Evolutionary conservation across 805 yeast species (phyloP), one percentile per base, ranked within the genome.

Genomic region (Saccharomycopsis vini): DNA sequence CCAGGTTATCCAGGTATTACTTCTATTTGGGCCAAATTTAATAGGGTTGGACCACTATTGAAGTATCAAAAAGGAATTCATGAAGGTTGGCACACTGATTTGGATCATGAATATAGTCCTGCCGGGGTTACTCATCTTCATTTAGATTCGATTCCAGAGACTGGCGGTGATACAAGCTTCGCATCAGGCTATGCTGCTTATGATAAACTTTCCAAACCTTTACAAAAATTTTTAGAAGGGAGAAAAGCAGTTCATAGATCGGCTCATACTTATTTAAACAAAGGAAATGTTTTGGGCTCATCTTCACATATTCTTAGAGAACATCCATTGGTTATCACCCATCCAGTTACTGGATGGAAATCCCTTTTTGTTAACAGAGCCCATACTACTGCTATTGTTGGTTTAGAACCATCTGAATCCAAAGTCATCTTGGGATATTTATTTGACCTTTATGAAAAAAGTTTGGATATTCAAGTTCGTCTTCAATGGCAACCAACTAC

Each of bases 321-420:
- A 46, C 84, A 78, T 58, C 82, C 81, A 2, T 50, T 78, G 21
- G 69, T 78, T 30, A 69, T 82, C 61, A 74, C 81, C 32, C 79
- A 79, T 52, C 83, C 84, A 7, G 79, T 71, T 12, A 77, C 82
- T 23, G 81, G 81, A 35, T 68, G 76, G 73, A 78, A 77, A 58
- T 62, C 77, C 1, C 60, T 77, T 50, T 77, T 63, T 47, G 73
- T 75, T 35, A 75, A 75, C 59, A 66, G 76, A 39, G 61, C 65
- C 18, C 66, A 67, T 68, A 75, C 79, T 12, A 62, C 55, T 36
- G 63, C 73, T 47, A 75, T 76, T 45, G 67, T 69, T 6, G 81
- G 79, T 0, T 62, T 76, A 42, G 68, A 70, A 43, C 67, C 69
- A 21, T 72, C 61, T 40, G 81, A 77, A 58, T 64, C 72, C 6